Evolutionary conservation across 2,329 filamentous ascomycete species (phyloP).

Genomic region (Leptographium wingfieldii): DNA sequence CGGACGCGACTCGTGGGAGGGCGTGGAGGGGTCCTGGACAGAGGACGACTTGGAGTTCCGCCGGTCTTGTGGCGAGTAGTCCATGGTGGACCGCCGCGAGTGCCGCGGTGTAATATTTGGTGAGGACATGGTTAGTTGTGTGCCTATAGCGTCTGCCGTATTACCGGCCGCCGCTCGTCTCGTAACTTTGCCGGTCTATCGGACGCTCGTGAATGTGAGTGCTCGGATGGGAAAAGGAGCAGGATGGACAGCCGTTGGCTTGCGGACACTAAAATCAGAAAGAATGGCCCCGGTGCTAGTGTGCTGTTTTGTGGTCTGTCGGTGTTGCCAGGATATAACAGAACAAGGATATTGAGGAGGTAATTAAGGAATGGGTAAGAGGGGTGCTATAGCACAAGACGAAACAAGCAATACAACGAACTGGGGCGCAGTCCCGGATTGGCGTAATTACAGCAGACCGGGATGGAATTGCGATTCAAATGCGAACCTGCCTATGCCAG

Average conservation of each 20-base stretch:
- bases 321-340: slow-evolving; percentile 4
- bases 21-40: slow-evolving; percentile 33
- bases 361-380: slow-evolving; percentile 5
- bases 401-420: background rate
- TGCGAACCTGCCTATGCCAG: background rate
- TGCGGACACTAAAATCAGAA: background rate
- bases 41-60: slow-evolving; percentile 35
- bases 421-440: background rate
- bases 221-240: background rate
- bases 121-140: background rate
- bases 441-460: background rate
- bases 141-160: background rate
- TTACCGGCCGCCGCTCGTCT: background rate
- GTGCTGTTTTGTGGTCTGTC: background rate
- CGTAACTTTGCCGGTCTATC: background rate
- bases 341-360: background rate
- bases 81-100: slow-evolving; percentile 46
- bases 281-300: background rate
- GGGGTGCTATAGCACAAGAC: slow-evolving; percentile 7
- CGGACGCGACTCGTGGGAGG: slow-evolving; percentile 25
- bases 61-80: slow-evolving; percentile 33
- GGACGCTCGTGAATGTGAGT: background rate
- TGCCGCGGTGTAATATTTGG: slow-evolving; percentile 33
- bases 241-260: background rate
- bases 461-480: background rate